Evolutionary conservation across 2,329 filamentous ascomycete species (phyloP).

Genomic region (Colletotrichum tanaceti): DNA sequence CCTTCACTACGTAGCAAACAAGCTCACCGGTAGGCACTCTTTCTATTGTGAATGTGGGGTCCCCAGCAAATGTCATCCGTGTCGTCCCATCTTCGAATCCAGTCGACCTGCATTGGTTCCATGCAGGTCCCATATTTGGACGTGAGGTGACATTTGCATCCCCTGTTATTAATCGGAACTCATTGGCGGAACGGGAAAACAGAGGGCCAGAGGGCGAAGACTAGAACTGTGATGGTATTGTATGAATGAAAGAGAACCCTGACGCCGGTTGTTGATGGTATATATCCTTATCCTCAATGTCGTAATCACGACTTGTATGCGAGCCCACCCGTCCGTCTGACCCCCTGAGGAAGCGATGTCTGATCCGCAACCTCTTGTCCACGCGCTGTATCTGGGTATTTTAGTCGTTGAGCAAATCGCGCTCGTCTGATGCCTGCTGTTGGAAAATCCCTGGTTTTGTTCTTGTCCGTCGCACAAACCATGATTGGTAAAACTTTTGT

Average conservation of each 20-base stretch:
- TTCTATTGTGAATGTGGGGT: conserved; percentile 15
- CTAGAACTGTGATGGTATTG: conserved; percentile 26
- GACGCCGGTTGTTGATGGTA: conserved; percentile 35
- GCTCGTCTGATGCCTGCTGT: conserved; percentile 33
- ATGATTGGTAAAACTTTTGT: conserved; percentile 22
- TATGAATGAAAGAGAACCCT: conserved; percentile 12
- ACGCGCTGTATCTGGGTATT: conserved; percentile 37
- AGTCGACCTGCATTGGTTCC: conserved; percentile 32
- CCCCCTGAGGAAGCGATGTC: conserved; percentile 34
- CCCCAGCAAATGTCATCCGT: conserved; percentile 17
- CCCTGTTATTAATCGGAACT: neutral
- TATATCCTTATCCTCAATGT: conserved; percentile 27
- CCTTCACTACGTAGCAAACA: conserved; percentile 15
- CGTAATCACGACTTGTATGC: conserved; percentile 38
- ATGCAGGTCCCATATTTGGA: conserved; percentile 32
- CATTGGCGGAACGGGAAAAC: neutral
- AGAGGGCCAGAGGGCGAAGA: neutral
- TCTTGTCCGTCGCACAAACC: conserved; percentile 24
- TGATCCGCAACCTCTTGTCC: conserved; percentile 31
- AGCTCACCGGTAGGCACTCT: neutral
- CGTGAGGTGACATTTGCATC: neutral
- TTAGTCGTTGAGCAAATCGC: conserved; percentile 20
- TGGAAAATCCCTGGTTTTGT: neutral
- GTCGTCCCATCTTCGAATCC: conserved; percentile 13
- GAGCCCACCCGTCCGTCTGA: conserved; percentile 21